Evolutionary conservation across 2,329 filamentous ascomycete genomes (phyloP).

Genomic region (Aureobasidium musti): DNA sequence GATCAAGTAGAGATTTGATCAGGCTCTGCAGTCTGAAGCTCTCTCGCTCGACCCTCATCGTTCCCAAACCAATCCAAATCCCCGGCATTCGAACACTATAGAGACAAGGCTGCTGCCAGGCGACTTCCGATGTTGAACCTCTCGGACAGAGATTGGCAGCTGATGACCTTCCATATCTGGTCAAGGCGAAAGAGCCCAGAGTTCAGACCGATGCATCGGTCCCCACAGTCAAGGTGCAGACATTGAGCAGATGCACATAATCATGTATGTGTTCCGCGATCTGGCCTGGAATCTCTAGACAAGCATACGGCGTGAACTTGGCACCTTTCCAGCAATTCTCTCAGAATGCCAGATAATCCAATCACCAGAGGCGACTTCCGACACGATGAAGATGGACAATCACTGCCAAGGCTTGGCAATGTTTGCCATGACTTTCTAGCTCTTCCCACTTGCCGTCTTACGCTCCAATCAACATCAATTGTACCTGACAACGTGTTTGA

Average conservation of each 20-base stretch:
- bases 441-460: neutral
- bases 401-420: neutral
- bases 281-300: no score
- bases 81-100: neutral
- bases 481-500: constrained; percentile 14
- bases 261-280: neutral
- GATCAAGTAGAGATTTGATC: neutral
- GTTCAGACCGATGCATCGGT: neutral
- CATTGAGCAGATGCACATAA: neutral
- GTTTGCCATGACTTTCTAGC: neutral
- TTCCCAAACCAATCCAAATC: neutral
- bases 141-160: neutral
- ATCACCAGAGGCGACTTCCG: neutral
- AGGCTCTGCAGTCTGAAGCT: neutral
- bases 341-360: neutral
- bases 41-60: neutral
- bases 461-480: neutral
- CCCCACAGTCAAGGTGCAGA: neutral
- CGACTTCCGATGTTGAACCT: neutral
- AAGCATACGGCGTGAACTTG: constrained; percentile 8
- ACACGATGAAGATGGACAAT: constrained; percentile 9
- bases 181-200: neutral
- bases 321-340: neutral
- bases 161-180: neutral
- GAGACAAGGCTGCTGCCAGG: neutral